Conservation (phyloP, 2,329 filamentous ascomycete genomes). For the Chaetoscypha palmicola region DNA sequence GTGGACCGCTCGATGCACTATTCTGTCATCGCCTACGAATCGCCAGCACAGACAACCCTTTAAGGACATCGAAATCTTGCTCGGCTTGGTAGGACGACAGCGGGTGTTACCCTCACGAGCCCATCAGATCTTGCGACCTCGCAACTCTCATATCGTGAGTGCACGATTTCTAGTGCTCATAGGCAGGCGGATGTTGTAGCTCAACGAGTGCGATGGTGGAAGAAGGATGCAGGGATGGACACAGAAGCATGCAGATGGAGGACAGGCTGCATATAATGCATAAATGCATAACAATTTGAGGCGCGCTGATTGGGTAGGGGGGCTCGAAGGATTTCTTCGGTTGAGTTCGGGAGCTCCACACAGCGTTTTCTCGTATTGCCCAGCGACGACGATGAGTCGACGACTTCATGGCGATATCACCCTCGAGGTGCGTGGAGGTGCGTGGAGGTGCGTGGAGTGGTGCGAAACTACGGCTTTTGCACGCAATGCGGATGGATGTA, state of each 20-base stretch:
- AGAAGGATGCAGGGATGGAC: not conserved
- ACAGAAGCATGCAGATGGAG: conserved; percentile 5
- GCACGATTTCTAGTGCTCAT: not conserved
- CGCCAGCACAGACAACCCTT: conserved; percentile 1
- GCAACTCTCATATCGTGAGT: not conserved
- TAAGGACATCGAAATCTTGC: not conserved
- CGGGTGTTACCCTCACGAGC: conserved; percentile 7
- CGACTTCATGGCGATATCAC: not conserved
- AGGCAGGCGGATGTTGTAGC: conserved; percentile 5
- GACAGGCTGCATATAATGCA: conserved; percentile 19
- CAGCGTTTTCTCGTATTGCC: not conserved
- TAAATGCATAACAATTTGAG: conserved; percentile 17
- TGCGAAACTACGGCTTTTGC: not conserved
- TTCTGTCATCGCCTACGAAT: conserved; percentile 4
- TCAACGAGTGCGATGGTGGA: conserved; percentile 3
- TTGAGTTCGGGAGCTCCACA: not conserved
- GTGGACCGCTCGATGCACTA: conserved; percentile 7
- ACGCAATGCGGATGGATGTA: not conserved
- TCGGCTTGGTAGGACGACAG: conserved; percentile 6
- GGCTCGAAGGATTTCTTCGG: not conserved
- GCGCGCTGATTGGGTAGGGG: conserved; percentile 8
- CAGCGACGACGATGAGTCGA: not conserved
- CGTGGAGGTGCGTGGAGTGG: not conserved
- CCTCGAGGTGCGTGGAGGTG: not conserved
- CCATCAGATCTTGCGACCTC: not conserved